These are phyloP conservation scores for Tilletia walkeri DNA, from an alignment of 1,284 basidiomycete species.

Conservation along the genomic window DNA sequence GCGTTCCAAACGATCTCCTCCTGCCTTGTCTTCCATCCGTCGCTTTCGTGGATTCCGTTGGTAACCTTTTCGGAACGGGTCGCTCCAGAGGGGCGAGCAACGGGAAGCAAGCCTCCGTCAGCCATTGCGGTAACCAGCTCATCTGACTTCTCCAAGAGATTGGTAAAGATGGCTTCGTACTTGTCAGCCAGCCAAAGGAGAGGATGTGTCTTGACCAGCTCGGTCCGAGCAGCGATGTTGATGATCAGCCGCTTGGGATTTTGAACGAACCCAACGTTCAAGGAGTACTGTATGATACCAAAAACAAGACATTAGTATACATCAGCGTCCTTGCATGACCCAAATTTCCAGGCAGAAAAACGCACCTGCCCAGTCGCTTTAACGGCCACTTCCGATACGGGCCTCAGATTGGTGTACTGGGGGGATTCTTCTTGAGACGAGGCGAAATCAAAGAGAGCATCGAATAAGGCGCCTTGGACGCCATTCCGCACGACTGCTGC, in stretches of 20 bases:
- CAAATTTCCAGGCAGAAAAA: neutral
- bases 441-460: constrained; percentile 50
- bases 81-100: neutral
- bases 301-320: neutral
- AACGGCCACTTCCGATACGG: constrained; percentile 15
- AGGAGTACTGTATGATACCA: constrained; percentile 14
- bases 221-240: neutral
- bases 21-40: neutral
- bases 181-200: neutral
- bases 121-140: neutral
- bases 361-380: constrained; percentile 18
- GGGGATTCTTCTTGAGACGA: constrained; percentile 17
- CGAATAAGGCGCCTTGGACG: constrained; percentile 31
- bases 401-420: neutral
- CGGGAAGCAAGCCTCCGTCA: neutral
- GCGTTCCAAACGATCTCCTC: constrained; percentile 11
- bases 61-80: neutral
- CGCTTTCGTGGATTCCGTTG: neutral
- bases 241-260: neutral
- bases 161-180: neutral
- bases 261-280: constrained; percentile 4
- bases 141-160: neutral
- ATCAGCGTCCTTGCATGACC: neutral
- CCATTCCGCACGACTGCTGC: constrained; percentile 8
- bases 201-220: neutral